Evolutionary conservation across 768 basidiomycete genomes (phyloP), one percentile per base, ranked within the genome.

Genomic region (Cystofilobasidium capitatum): DNA sequence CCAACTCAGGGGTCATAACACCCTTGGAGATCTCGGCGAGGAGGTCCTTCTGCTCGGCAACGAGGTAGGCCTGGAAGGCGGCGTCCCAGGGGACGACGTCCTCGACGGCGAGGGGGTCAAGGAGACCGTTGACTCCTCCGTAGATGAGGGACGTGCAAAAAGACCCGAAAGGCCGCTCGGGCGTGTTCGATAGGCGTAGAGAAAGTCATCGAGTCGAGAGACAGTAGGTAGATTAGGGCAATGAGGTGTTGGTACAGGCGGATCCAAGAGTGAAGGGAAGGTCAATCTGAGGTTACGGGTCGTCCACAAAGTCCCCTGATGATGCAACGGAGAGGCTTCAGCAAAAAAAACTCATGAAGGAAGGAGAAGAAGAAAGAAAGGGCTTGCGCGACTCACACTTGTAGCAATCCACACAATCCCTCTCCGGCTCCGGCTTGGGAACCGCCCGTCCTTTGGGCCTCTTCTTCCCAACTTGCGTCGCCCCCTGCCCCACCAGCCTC

Each of bases 131-230:
- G 74, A 99, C 96, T 85, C 96, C 96, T 72, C 94, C 96, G 78
- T 94, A 97, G 82, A 98, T 92, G 79, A 97, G 90, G 72, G 94
- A n/a, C n/a, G n/a, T n/a, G n/a, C n/a, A n/a, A n/a, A n/a, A n/a
- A n/a, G n/a, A n/a, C n/a, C n/a, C n/a, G n/a, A n/a, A n/a, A n/a
- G n/a, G n/a, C n/a, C n/a, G n/a, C n/a, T n/a, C n/a, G n/a, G n/a
- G n/a, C n/a, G n/a, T n/a, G n/a, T n/a, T n/a, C n/a, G n/a, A n/a
- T n/a, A n/a, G n/a, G n/a, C n/a, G n/a, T n/a, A n/a, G n/a, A n/a
- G n/a, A n/a, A n/a, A n/a, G n/a, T n/a, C n/a, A n/a, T n/a, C n/a
- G n/a, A n/a, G n/a, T n/a, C n/a, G n/a, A n/a, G n/a, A n/a, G n/a
- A n/a, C n/a, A n/a, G n/a, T n/a, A n/a, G n/a, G n/a, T n/a, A n/a